These are phyloP conservation scores for Pythium utonaiense DNA, from an alignment of 352 stramenopile genomes.

Conservation along the genomic window DNA sequence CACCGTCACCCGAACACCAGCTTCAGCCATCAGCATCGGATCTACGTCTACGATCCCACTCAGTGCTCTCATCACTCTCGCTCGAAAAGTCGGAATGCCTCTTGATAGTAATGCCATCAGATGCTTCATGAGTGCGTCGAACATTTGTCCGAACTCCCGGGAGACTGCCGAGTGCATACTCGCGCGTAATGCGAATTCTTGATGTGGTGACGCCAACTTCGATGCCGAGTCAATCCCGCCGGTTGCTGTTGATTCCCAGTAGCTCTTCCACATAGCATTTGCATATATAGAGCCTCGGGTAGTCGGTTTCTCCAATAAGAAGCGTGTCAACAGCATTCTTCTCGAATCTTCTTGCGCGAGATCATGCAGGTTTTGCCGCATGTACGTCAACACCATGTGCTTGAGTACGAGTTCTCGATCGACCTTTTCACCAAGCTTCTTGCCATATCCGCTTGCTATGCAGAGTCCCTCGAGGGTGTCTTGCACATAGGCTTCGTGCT, in stretches of 20 bases:
- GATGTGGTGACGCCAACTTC: conserved; percentile 42
- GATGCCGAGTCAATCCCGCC: conserved; percentile 35
- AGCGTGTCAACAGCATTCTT: conserved; percentile 54
- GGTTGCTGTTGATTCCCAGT: conserved; percentile 36
- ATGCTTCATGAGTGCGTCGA: conserved; percentile 65
- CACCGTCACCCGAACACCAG: conserved; percentile 51
- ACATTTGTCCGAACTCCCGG: conserved; percentile 63
- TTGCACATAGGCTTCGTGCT: conserved; percentile 37
- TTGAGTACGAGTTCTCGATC: conserved; percentile 39
- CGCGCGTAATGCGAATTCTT: conserved; percentile 39
- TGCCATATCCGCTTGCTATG: conserved; percentile 22
- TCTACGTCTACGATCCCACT: conserved; percentile 79
- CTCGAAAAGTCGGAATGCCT: conserved; percentile 64
- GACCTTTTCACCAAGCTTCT: conserved; percentile 8
- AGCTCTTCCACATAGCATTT: conserved; percentile 38
- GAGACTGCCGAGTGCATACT: conserved; percentile 45
- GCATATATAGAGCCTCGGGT: not conserved
- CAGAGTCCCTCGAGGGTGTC: conserved; percentile 8
- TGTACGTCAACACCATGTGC: conserved; percentile 59
- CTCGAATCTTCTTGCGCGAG: conserved; percentile 41
- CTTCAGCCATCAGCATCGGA: conserved; percentile 78
- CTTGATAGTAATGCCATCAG: conserved; percentile 76
- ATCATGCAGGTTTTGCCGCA: conserved; percentile 32
- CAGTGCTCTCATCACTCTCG: conserved; percentile 75
- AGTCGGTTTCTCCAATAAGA: conserved; percentile 31